These are phyloP conservation scores for Cucurbita maxima DNA, from an alignment of 306 rosid species.

Conservation along the genomic window DNA sequence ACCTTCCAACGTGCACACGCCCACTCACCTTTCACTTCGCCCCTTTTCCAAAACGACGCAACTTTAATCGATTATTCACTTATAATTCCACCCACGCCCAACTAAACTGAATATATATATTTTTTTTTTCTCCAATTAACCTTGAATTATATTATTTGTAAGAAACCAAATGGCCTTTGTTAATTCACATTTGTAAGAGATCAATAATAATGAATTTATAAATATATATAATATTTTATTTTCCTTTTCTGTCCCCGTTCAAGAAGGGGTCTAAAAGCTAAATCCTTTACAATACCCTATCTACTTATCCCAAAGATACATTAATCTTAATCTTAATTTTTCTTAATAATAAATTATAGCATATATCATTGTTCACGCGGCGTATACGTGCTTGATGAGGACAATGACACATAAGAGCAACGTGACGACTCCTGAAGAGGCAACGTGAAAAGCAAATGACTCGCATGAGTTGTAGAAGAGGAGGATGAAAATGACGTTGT, in stretches of 20 bases:
- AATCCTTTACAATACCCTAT: not conserved
- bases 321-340: not conserved
- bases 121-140: too few species aligned
- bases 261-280: not conserved
- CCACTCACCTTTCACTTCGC: not conserved
- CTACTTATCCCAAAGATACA: not conserved
- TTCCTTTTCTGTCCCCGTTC: not conserved
- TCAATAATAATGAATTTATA: not conserved
- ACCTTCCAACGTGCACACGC: not conserved
- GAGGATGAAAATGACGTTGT: slow-evolving; percentile 20
- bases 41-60: not conserved
- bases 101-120: not conserved
- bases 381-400: slow-evolving; percentile 24
- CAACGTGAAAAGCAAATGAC: slow-evolving; percentile 21
- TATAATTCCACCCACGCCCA: not conserved
- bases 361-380: not conserved
- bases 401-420: slow-evolving; percentile 50
- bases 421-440: slow-evolving; percentile 44
- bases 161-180: too few species aligned
- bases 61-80: not conserved
- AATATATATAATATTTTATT: not conserved
- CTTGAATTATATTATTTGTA: too few species aligned
- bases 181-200: not conserved
- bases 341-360: not conserved
- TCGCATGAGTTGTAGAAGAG: slow-evolving; percentile 21